Evolutionary conservation across 768 basidiomycete genomes (phyloP), one percentile per base, ranked within the genome.

Genomic region (Collybiopsis confluens): DNA sequence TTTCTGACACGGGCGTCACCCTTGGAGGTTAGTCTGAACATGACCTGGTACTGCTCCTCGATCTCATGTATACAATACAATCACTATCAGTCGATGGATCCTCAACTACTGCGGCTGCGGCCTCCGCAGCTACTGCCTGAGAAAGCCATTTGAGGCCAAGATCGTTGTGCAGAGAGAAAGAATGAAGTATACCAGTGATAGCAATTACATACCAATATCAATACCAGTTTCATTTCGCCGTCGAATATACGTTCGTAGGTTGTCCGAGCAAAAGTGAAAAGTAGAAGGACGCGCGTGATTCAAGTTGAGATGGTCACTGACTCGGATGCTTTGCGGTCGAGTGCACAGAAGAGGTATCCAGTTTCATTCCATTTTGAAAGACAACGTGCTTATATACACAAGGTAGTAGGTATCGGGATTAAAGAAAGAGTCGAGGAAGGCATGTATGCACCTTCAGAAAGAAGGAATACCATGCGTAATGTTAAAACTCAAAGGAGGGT

Each of bases 381-480:
- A n/a, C n/a, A n/a, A n/a, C n/a, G n/a, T n/a, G n/a, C n/a, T n/a
- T n/a, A n/a, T n/a, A n/a, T n/a, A n/a, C n/a, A n/a, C n/a, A n/a
- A n/a, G n/a, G n/a, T n/a, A n/a, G n/a, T 33, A 6, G 5, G 30
- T 13, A 33, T 5, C 30, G 30, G 30, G 13, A 33, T 33, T 33
- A 5, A 13, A 13, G 30, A 5, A 33, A 6, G 5, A 6, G 30
- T 33, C 10, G 20, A 33, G 30, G 6, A 6, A 33, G 30, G 30
- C 13, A 33, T 5, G 30, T 33, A 33, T 13, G 13, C 30, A 33
- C 30, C 13, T 28, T 70, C 55, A 74, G 56, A 68, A 73, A 2
- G 72, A 70, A 9, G 72, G 57, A 37, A 73, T 74, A 0, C 73
- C 73, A 51, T 71, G 69, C 1, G 60, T 65, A 20, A 72, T 73